These are phyloP conservation scores for Trichosporon ovoides DNA, from an alignment of 1,284 basidiomycete species.

Conservation along the genomic window DNA sequence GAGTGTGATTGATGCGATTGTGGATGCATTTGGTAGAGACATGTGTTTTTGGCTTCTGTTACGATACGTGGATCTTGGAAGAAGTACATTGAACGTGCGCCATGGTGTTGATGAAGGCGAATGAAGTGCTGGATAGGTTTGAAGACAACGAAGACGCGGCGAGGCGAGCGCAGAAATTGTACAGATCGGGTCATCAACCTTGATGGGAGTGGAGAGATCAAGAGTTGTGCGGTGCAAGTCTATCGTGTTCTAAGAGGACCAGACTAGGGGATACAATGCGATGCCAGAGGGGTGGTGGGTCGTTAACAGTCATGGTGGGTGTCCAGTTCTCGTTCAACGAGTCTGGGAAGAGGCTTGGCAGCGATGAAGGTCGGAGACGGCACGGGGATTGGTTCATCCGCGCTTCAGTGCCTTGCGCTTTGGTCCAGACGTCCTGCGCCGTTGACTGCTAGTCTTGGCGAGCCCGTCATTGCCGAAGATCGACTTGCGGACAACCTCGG, in stretches of 20 bases:
- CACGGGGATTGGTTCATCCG: background rate
- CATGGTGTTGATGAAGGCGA: too few relatives aligned
- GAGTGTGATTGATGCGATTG: background rate
- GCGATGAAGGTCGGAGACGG: background rate
- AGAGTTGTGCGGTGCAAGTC: background rate
- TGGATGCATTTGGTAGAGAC: too few relatives aligned
- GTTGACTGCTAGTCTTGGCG: background rate
- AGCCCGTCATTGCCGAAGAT: slow-evolving; percentile 9
- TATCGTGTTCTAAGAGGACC: background rate
- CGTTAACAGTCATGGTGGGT: background rate
- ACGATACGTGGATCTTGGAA: too few relatives aligned
- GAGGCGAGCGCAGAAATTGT: background rate
- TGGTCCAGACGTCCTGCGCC: background rate
- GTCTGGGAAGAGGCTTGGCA: background rate
- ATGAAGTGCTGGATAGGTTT: too few relatives aligned
- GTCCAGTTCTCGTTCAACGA: background rate
- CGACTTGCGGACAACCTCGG: slow-evolving; percentile 12
- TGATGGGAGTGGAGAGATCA: background rate
- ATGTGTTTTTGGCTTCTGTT: too few relatives aligned
- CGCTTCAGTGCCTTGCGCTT: slow-evolving; percentile 1
- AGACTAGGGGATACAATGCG: slow-evolving; percentile 1
- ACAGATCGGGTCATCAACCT: background rate
- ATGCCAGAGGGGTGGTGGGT: background rate
- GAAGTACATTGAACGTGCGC: too few relatives aligned
- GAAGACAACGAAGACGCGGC: too few relatives aligned